Conservation (phyloP, 768 basidiomycete genomes). For the Lanmaoa rubissima region DNA sequence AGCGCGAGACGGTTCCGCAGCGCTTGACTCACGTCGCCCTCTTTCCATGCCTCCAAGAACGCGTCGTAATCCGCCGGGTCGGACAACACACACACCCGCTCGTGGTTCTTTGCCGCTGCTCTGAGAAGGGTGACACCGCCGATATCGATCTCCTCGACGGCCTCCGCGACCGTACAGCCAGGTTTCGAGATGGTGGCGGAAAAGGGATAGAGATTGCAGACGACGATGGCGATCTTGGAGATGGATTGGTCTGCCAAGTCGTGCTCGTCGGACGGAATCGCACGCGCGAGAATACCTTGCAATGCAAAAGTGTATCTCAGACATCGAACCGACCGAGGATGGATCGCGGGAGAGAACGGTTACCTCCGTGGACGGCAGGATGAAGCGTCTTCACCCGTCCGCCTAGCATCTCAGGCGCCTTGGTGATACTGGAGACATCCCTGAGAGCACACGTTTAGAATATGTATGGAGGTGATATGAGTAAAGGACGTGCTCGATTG, state of each 20-base stretch:
- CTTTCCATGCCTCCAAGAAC: constrained; percentile 76
- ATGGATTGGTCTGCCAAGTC: constrained; percentile 85
- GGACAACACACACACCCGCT: constrained; percentile 83
- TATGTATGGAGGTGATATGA: neutral
- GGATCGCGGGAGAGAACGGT: constrained; percentile 9
- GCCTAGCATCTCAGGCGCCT: constrained; percentile 98
- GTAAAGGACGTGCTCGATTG: constrained; percentile 75
- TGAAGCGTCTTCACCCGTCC: constrained; percentile 98
- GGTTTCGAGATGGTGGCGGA: constrained; percentile 86
- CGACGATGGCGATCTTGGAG: constrained; percentile 92
- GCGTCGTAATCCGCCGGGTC: constrained; percentile 84
- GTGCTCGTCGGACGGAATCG: constrained; percentile 84
- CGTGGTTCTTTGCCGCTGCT: constrained; percentile 98
- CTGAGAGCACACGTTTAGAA: constrained; percentile 40
- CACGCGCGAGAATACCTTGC: constrained; percentile 89
- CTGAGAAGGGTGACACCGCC: constrained; percentile 97
- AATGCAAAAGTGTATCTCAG: constrained; percentile 1
- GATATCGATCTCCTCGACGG: constrained; percentile 98
- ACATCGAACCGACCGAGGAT: neutral
- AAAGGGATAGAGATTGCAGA: constrained; percentile 99
- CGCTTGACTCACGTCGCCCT: constrained; percentile 69
- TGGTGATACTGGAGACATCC: constrained; percentile 96
- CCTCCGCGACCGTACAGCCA: constrained; percentile 84
- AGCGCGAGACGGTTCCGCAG: constrained; percentile 81
- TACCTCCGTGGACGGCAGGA: constrained; percentile 96